Evolutionary conservation across 139 green algal genomes (phyloP).

Genomic region (Closterium sp.): DNA sequence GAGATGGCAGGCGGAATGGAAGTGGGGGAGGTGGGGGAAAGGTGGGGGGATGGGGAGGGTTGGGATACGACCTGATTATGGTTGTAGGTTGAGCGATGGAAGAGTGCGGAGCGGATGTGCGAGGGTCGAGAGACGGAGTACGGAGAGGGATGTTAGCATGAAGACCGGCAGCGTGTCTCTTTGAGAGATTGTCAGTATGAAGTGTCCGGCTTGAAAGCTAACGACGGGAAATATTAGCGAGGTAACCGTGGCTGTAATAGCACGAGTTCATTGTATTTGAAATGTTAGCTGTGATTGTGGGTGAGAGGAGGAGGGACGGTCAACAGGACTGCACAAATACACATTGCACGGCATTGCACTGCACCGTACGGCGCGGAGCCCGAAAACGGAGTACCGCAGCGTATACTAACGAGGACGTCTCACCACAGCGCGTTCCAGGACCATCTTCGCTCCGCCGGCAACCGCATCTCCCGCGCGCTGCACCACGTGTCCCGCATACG

Average conservation of each 20-base stretch:
- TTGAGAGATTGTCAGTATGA: not conserved
- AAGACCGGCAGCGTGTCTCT: too few relatives aligned
- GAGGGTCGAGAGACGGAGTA: not conserved
- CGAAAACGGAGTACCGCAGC: not conserved
- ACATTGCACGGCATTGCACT: not conserved
- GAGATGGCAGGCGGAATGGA: not conserved
- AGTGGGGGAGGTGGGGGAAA: not conserved
- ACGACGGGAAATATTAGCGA: not conserved
- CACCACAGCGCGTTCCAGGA: conserved; percentile 7
- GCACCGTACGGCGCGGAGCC: not conserved
- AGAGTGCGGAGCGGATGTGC: not conserved
- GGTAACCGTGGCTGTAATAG: not conserved
- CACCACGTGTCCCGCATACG: not conserved
- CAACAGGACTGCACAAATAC: not conserved
- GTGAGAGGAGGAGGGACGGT: not conserved
- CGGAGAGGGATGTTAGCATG: not conserved
- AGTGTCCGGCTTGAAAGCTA: not conserved
- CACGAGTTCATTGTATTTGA: not conserved
- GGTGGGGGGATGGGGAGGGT: not conserved
- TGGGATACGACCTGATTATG: not conserved
- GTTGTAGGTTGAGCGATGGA: not conserved
- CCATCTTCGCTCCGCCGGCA: conserved; percentile 10
- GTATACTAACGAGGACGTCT: not conserved
- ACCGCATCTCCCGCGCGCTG: not conserved
- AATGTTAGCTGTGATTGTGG: too few relatives aligned